These are phyloP conservation scores for Turnera subulata DNA, from an alignment of 345 rosid genomes.

Conservation along the genomic window DNA sequence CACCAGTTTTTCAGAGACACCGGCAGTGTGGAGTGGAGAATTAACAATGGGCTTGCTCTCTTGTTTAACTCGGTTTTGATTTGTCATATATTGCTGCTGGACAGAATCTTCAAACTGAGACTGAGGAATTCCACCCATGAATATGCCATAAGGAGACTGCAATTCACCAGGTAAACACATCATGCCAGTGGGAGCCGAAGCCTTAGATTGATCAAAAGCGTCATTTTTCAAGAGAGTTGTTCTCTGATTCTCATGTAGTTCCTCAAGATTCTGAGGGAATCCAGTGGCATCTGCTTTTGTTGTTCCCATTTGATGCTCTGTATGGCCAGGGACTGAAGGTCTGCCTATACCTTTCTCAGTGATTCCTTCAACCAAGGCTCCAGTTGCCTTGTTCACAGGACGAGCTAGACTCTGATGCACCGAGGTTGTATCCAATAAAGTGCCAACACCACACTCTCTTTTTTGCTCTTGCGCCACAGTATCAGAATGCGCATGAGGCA, in stretches of 20 bases:
- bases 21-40: constrained; percentile 24
- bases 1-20: constrained; percentile 24
- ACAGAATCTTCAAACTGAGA: constrained; percentile 26
- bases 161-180: constrained; percentile 25
- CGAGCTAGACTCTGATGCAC: constrained; percentile 42
- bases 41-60: constrained; percentile 26
- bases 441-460: constrained; percentile 23
- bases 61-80: constrained; percentile 29
- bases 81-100: constrained; percentile 22
- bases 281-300: constrained; percentile 23
- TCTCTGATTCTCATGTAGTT: constrained; percentile 16
- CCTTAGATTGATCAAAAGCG: constrained; percentile 28
- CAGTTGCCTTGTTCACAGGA: constrained; percentile 27
- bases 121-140: constrained; percentile 23
- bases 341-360: constrained; percentile 34
- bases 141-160: constrained; percentile 26
- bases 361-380: constrained; percentile 32
- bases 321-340: constrained; percentile 22
- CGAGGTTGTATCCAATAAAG: constrained; percentile 25
- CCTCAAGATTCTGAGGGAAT: constrained; percentile 27
- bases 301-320: constrained; percentile 31
- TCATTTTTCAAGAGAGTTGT: constrained; percentile 12
- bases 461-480: constrained; percentile 34
- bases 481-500: constrained; percentile 74
- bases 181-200: constrained; percentile 24